Evolutionary conservation across 345 rosid genomes (phyloP).

Genomic region (Populus davidiana): DNA sequence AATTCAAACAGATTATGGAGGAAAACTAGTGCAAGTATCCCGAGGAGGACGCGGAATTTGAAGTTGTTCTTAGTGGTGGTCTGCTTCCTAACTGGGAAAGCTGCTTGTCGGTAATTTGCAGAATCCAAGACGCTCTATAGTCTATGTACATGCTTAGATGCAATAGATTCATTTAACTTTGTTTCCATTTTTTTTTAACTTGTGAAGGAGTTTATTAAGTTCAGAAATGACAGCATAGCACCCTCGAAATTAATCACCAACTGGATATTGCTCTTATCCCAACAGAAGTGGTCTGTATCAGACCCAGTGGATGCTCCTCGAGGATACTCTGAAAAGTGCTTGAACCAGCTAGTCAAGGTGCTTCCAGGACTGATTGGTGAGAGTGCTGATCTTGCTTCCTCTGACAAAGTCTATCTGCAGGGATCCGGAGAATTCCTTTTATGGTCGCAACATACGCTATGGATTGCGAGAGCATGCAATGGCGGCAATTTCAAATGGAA

Average conservation of each 20-base stretch:
- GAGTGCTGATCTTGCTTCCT: constrained; percentile 41
- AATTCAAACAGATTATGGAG: constrained; percentile 19
- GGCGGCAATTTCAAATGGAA: constrained; percentile 42
- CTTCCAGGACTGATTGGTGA: constrained; percentile 42
- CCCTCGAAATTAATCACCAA: neutral
- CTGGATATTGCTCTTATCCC: constrained; percentile 1
- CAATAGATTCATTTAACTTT: neutral
- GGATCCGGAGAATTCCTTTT: constrained; percentile 18
- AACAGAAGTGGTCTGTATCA: constrained; percentile 27
- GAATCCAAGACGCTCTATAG: neutral
- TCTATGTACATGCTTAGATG: neutral
- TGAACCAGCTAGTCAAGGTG: constrained; percentile 30
- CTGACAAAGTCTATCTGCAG: constrained; percentile 30
- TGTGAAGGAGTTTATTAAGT: neutral
- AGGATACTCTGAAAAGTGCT: constrained; percentile 27
- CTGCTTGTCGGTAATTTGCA: constrained; percentile 26
- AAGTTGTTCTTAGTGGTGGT: constrained; percentile 26
- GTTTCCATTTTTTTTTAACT: neutral
- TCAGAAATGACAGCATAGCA: neutral
- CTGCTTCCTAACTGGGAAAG: constrained; percentile 36
- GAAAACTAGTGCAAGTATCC: constrained; percentile 29
- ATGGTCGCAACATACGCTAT: constrained; percentile 30
- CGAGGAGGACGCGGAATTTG: constrained; percentile 26
- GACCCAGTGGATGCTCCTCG: constrained; percentile 36
- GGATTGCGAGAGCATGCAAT: constrained; percentile 42